These are phyloP conservation scores for Penstemon eatonii DNA, from an alignment of 257 asterid genomes.

Conservation along the genomic window DNA sequence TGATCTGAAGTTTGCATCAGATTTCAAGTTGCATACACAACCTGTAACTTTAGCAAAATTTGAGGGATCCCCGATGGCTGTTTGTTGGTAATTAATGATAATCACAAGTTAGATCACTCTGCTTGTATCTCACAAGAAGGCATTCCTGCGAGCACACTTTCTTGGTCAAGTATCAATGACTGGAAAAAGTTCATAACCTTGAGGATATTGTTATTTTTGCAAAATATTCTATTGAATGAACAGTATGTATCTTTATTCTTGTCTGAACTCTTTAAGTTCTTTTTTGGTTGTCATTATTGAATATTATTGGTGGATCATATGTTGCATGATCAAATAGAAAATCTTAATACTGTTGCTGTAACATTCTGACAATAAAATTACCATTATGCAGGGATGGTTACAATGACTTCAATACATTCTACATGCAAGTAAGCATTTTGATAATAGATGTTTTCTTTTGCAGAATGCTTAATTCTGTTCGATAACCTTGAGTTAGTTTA, in stretches of 20 bases:
- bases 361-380: slow-evolving; percentile 32
- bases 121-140: background rate
- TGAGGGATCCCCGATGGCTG: background rate
- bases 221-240: slow-evolving; percentile 6
- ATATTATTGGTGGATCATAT: slow-evolving; percentile 23
- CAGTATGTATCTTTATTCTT: background rate
- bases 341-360: slow-evolving; percentile 9
- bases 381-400: slow-evolving; percentile 92
- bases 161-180: background rate
- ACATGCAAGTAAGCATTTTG: slow-evolving; percentile 82
- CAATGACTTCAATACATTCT: slow-evolving; percentile 98
- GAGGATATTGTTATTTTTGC: slow-evolving; percentile 1
- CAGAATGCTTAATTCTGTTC: slow-evolving; percentile 21
- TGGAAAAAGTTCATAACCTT: slow-evolving; percentile 15
- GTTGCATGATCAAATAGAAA: slow-evolving; percentile 22
- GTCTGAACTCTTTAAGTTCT: background rate
- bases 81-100: slow-evolving; percentile 3
- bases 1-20: slow-evolving; percentile 11
- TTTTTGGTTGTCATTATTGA: slow-evolving; percentile 14
- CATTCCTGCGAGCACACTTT: background rate
- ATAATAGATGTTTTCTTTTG: slow-evolving; percentile 28
- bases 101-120: slow-evolving; percentile 3
- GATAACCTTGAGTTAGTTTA: slow-evolving; percentile 19
- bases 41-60: background rate
- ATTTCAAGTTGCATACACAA: slow-evolving; percentile 3